A percentile compares a stretch with the other conserved stretches of the same genome.
These are phyloP conservation scores for Reutealis trisperma DNA, from an alignment of 345 rosid genomes.

Conservation along the genomic window DNA sequence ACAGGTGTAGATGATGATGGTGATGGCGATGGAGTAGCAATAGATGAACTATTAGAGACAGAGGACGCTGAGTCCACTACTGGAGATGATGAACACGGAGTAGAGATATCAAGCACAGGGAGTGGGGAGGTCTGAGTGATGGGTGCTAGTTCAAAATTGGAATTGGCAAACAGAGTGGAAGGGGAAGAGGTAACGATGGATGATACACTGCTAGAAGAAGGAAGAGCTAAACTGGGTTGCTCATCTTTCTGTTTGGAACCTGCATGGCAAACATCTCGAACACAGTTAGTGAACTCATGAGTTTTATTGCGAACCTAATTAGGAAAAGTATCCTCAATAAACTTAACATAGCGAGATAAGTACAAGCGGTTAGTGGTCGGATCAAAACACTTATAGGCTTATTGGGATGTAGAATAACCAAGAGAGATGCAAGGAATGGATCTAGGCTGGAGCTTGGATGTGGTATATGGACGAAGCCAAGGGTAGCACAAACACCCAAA, in stretches of 20 bases:
- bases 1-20: not conserved
- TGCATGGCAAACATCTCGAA: not conserved
- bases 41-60: no score
- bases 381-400: not conserved
- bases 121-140: no score
- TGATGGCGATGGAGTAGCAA: not conserved
- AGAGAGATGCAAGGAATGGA: slow-evolving; percentile 7
- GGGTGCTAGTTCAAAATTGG: no score
- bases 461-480: not conserved
- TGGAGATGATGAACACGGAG: no score
- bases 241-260: not conserved
- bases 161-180: no score
- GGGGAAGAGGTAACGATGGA: not conserved
- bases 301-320: not conserved
- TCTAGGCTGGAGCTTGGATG: not conserved
- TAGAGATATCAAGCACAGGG: not conserved
- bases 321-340: not conserved
- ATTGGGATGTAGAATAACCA: not conserved
- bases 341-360: not conserved
- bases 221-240: not conserved
- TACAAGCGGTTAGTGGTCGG: not conserved
- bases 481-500: not conserved
- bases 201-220: not conserved
- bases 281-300: not conserved
- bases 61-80: no score